A percentile compares a stretch with the other conserved stretches of the same genome.
These are phyloP conservation scores for Paecilomyces sp. DNA, from an alignment of 2,329 filamentous ascomycete genomes.

Conservation along the genomic window DNA sequence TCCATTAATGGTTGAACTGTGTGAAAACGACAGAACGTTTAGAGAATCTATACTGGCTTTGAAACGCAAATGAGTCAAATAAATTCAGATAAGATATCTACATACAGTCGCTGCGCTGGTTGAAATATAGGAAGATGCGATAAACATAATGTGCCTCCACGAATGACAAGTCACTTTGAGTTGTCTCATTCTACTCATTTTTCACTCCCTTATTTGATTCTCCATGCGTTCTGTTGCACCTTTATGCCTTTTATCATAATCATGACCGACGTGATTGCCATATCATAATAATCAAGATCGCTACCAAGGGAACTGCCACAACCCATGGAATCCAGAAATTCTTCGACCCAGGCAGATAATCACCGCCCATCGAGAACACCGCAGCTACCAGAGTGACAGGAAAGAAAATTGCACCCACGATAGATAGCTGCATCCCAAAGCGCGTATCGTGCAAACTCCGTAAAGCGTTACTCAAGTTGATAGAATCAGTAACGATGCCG, in stretches of 20 bases:
- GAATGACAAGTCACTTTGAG: too few species aligned
- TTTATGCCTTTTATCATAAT: conserved; percentile 4
- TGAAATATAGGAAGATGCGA: too few species aligned
- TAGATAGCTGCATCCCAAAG: background rate
- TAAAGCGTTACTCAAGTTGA: background rate
- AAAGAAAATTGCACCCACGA: background rate
- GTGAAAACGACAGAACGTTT: too few species aligned
- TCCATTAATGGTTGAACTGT: too few species aligned
- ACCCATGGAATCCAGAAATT: background rate
- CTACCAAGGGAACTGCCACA: background rate
- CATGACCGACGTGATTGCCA: conserved; percentile 8
- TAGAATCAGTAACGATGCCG: background rate
- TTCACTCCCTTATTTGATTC: too few species aligned
- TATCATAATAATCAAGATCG: background rate
- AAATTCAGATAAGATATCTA: too few species aligned
- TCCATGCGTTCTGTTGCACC: too few species aligned
- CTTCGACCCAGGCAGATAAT: background rate
- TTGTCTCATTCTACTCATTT: too few species aligned
- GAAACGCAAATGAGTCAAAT: too few species aligned
- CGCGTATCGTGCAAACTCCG: background rate
- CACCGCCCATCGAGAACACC: background rate
- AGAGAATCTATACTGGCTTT: too few species aligned
- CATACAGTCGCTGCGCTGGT: too few species aligned
- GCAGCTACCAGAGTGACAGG: background rate
- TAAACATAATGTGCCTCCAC: too few species aligned